phyloP scores from a whole-genome alignment of 129 eudicot species.

The Escallonia herrerae region DNA sequence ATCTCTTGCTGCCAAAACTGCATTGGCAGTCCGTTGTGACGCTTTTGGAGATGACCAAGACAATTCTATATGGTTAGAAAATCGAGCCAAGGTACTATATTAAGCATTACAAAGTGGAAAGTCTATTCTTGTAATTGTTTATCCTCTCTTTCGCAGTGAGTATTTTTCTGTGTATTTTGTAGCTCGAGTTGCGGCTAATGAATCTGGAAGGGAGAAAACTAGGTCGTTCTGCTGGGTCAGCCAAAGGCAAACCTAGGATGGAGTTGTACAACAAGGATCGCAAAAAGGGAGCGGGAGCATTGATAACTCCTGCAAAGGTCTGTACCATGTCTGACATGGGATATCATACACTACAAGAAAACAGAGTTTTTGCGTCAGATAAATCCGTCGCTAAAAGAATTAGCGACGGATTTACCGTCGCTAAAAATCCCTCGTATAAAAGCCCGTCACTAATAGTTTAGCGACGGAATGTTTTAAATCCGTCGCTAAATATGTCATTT shows the following conservation, averaged over 20 bases:
- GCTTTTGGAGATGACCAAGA: slow-evolving; percentile 53
- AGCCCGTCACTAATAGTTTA: too few species aligned
- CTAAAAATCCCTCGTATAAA: too few species aligned
- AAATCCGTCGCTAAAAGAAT: too few species aligned
- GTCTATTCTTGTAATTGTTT: too few species aligned
- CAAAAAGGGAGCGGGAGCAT: slow-evolving; percentile 66
- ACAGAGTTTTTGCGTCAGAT: too few species aligned
- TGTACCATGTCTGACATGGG: background rate
- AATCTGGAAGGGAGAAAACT: slow-evolving; percentile 72
- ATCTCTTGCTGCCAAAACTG: slow-evolving; percentile 50
- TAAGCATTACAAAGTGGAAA: too few species aligned
- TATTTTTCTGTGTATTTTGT: background rate
- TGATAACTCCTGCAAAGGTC: slow-evolving; percentile 82
- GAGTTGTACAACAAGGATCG: slow-evolving; percentile 73
- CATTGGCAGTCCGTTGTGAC: slow-evolving; percentile 46
- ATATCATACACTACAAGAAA: too few species aligned
- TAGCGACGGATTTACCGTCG: too few species aligned
- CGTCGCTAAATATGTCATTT: too few species aligned
- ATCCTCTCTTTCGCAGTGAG: too few species aligned
- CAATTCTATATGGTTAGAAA: slow-evolving; percentile 55
- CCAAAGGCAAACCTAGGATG: slow-evolving; percentile 77
- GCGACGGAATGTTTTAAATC: too few species aligned
- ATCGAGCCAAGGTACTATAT: slow-evolving; percentile 18
- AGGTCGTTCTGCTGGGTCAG: slow-evolving; percentile 74
- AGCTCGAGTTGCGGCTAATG: slow-evolving; percentile 84